A percentile compares a stretch with the other conserved stretches of the same genome.
Conservation (phyloP, 371 early-diverging fungal species). For the Haplosporangium sp. region DNA sequence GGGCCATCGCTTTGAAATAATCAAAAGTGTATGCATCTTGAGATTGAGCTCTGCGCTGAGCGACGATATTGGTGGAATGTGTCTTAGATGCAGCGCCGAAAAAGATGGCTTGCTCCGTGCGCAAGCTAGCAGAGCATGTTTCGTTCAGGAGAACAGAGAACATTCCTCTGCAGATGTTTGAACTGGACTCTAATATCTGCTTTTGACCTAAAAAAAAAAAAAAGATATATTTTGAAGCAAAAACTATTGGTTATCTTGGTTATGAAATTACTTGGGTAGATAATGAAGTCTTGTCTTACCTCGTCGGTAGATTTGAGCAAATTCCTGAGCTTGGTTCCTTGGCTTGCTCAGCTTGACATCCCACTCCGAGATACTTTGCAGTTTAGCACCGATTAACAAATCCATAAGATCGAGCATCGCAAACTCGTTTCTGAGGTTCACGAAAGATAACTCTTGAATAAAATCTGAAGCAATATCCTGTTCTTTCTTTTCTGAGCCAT, state of each 20-base stretch:
- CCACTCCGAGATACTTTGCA: conserved; percentile 44
- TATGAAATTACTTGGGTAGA: background rate
- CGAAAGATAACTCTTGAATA: conserved; percentile 54
- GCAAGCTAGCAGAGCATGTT: conserved; percentile 1
- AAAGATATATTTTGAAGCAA: background rate
- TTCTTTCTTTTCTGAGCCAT: background rate
- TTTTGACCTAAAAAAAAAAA: conserved; percentile 13
- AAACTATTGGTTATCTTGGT: background rate
- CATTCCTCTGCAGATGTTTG: conserved; percentile 26
- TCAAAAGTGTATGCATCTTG: background rate
- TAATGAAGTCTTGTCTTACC: conserved; percentile 41
- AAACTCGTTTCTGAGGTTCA: conserved; percentile 64
- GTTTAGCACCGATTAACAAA: conserved; percentile 48
- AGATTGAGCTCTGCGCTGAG: background rate
- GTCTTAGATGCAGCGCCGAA: background rate
- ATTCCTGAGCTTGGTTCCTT: conserved; percentile 56
- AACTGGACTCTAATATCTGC: conserved; percentile 12
- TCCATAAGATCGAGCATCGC: conserved; percentile 61
- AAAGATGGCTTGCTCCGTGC: conserved; percentile 55
- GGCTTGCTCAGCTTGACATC: conserved; percentile 21
- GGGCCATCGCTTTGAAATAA: conserved; percentile 13
- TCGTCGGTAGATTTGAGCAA: conserved; percentile 62
- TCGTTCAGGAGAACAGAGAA: conserved; percentile 18
- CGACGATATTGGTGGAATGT: background rate
- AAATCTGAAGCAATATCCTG: conserved; percentile 20